Percentiles rank a stretch among this genome's conserved stretches.
phyloP scores from a whole-genome alignment of 1,284 basidiomycete genomes.

The Malassezia globosa region DNA sequence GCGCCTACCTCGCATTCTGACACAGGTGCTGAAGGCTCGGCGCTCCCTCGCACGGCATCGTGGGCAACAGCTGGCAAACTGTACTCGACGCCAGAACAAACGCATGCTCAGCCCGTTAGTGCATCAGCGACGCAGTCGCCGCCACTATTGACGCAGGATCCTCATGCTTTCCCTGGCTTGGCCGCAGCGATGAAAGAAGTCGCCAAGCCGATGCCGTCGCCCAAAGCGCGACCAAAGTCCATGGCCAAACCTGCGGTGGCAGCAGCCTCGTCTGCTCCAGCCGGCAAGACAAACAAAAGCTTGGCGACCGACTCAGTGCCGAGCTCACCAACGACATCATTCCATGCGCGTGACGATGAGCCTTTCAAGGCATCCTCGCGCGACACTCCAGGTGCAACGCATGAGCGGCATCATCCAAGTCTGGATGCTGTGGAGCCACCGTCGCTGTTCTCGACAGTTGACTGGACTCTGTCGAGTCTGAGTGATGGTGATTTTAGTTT shows the following conservation, averaged over 20 bases:
- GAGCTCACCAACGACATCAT: not conserved
- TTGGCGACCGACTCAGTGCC: not conserved
- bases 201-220: conserved; percentile 9
- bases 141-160: conserved; percentile 5
- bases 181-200: conserved; percentile 19
- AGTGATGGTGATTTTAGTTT: conserved; percentile 42
- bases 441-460: conserved; percentile 38
- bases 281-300: too few species aligned
- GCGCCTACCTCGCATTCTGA: not conserved
- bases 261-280: not conserved
- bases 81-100: too few species aligned
- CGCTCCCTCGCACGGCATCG: conserved; percentile 43
- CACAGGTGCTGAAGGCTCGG: conserved; percentile 21
- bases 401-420: conserved; percentile 68
- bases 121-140: not conserved
- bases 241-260: conserved; percentile 13
- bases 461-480: conserved; percentile 36
- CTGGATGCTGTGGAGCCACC: conserved; percentile 55
- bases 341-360: not conserved
- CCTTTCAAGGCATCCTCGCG: conserved; percentile 71
- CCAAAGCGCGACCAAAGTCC: conserved; percentile 19
- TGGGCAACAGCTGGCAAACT: conserved; percentile 25
- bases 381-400: conserved; percentile 66
- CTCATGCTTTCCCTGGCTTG: conserved; percentile 26
- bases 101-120: too few species aligned